Percentiles rank a stretch among this genome's conserved stretches.
Evolutionary conservation across 495 filamentous ascomycete species (phyloP).

Genomic region (Daldinia loculata): DNA sequence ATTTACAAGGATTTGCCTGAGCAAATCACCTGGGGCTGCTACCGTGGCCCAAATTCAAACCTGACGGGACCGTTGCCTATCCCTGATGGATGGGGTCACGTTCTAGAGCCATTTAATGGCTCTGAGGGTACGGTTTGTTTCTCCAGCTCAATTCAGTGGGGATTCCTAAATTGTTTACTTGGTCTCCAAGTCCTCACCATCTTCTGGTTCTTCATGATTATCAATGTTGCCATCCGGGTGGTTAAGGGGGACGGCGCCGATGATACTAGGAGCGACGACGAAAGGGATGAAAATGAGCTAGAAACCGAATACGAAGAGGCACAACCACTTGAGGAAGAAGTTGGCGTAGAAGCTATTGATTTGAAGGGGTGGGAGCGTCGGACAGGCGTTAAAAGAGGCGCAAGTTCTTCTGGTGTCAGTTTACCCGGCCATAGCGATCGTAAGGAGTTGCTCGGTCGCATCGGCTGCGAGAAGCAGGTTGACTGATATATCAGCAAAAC

Average conservation of each 20-base stretch:
- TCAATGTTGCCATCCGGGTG: conserved; percentile 78
- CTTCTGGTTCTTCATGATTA: conserved; percentile 90
- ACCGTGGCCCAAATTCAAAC: conserved; percentile 59
- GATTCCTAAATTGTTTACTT: conserved; percentile 78
- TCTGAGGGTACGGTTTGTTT: conserved; percentile 79
- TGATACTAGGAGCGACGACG: conserved; percentile 87
- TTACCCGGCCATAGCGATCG: conserved; percentile 74
- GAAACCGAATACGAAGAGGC: conserved; percentile 59
- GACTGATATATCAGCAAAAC: conserved; percentile 46
- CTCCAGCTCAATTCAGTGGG: conserved; percentile 72
- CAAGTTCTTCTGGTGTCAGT: conserved; percentile 64
- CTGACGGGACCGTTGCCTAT: conserved; percentile 65
- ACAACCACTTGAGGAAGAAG: conserved; percentile 68
- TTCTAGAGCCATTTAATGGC: conserved; percentile 74
- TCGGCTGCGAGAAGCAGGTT: conserved; percentile 76
- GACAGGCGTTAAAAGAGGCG: conserved; percentile 54
- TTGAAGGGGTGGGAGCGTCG: conserved; percentile 62
- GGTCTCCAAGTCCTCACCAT: conserved; percentile 81
- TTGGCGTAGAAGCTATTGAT: conserved; percentile 68
- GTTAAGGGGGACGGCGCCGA: conserved; percentile 81
- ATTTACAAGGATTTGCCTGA: conserved; percentile 74
- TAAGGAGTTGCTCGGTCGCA: conserved; percentile 75
- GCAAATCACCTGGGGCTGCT: conserved; percentile 75
- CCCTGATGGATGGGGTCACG: conserved; percentile 65
- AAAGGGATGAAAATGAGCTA: conserved; percentile 70